Evolutionary conservation across 75 land plant species (phyloP), one percentile per base, ranked within the genome.

Genomic region (Picea glauca): DNA sequence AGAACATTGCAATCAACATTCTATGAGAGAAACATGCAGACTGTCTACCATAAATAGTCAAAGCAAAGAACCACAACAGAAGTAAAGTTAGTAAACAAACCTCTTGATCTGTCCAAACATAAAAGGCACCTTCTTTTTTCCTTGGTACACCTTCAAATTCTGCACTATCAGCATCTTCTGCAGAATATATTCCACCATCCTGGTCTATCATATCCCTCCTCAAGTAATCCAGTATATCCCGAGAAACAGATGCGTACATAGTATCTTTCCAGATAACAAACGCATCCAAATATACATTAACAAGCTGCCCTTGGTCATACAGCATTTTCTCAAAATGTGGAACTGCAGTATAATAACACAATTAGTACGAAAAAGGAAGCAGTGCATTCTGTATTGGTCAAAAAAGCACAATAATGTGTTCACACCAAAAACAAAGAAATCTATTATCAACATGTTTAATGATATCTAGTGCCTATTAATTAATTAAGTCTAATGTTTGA

Each of bases 301-400:
- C 96, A 60, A 98, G 87, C 75, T 98, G 99, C 18, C 92, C 99
- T 76, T 98, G 98, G 81, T 98, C 99, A 82, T 98, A 98, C 76
- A 98, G 78, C 99, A 98, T 98, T 83, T 98, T 98, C 81, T 98
- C 99, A 86, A 98, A 98, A 82, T 98, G 99, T 5, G 99, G 99
- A 78, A 98, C 99, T 98, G 93, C 84, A 70, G 35, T 8, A 20
- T 50, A 20, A n/a, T 35, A 35, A 35, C 7, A 33, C 5, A 66
- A 7, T 40, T 12, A 43, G 35, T 31, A n/a, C 13, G 20, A 43
- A 66, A 70, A 70, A 9, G 0, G 9, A n/a, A 17, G 11, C 35
- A 17, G 4, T 76, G 12, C 32, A 61, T n/a, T n/a, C 43, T 12
- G 6, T 18, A 35, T 59, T 35, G 20, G 78, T 20, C 74, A 33